phyloP scores from a whole-genome alignment of 768 basidiomycete species.

The Phaffia tasmanica region DNA sequence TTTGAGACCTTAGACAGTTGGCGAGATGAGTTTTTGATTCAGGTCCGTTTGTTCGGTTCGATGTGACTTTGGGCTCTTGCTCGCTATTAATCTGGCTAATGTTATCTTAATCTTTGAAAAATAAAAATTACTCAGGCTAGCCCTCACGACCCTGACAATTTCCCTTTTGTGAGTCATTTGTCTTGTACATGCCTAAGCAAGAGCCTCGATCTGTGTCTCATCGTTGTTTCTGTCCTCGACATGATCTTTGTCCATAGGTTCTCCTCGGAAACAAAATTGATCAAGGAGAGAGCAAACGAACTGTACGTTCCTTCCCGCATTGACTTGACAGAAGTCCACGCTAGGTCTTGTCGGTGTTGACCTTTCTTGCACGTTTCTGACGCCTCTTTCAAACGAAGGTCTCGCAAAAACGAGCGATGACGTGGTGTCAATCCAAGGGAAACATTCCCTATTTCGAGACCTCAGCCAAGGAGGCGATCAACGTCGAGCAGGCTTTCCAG shows the following conservation, averaged over 20 bases:
- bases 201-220: neutral
- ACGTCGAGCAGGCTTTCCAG: constrained; percentile 99
- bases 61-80: neutral
- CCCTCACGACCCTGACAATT: constrained; percentile 98
- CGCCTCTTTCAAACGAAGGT: constrained; percentile 48
- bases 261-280: constrained; percentile 99
- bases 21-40: constrained; percentile 97
- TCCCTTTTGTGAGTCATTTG: constrained; percentile 58
- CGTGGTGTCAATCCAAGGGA: constrained; percentile 99
- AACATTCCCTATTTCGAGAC: constrained; percentile 99
- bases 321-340: neutral
- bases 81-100: too few species aligned
- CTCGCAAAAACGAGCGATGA: constrained; percentile 98
- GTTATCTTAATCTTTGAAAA: neutral
- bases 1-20: constrained; percentile 92
- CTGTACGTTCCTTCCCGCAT: constrained; percentile 47
- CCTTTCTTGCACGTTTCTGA: neutral
- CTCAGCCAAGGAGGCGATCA: constrained; percentile 98
- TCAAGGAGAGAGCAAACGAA: constrained; percentile 94
- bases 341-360: neutral
- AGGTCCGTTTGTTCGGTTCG: constrained; percentile 32
- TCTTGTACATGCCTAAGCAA: neutral
- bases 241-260: constrained; percentile 35
- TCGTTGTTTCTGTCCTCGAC: neutral
- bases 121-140: constrained; percentile 54